Conservation (phyloP, 2,329 filamentous ascomycete species). For the Aspergillus sp. region DNA sequence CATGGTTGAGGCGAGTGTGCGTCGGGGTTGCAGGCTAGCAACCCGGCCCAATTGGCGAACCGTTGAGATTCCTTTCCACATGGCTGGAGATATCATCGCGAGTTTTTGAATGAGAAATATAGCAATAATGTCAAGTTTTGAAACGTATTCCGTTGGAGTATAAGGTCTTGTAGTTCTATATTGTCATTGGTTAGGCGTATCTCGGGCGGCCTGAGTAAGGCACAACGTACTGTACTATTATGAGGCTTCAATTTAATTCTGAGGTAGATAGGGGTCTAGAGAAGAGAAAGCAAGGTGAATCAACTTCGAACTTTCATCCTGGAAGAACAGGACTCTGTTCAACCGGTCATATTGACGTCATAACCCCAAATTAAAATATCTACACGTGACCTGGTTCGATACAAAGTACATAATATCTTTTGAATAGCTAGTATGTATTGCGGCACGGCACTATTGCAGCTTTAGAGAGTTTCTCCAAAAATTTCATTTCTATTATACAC, state of each 20-base stretch:
- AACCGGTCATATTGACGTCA: slow-evolving; percentile 6
- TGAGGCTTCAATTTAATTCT: not conserved
- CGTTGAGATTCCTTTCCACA: slow-evolving; percentile 10
- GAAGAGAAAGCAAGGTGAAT: not conserved
- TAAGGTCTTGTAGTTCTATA: not conserved
- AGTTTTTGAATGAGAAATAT: not conserved
- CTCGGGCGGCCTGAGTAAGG: not conserved
- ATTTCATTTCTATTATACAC: not conserved
- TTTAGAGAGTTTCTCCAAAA: not conserved
- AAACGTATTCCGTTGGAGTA: not conserved
- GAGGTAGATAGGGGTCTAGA: not conserved
- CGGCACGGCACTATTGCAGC: not conserved
- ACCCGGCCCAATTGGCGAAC: not conserved
- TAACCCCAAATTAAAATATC: not conserved
- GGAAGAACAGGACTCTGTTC: not conserved
- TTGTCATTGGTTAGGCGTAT: not conserved
- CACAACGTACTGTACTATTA: not conserved
- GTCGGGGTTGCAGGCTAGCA: not conserved
- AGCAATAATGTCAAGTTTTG: not conserved
- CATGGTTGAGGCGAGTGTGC: not conserved
- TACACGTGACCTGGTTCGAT: not conserved
- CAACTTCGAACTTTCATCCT: not conserved
- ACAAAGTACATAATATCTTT: not conserved
- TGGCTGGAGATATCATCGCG: not conserved
- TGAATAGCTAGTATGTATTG: not conserved